Base-by-base conservation (phyloP, 352 stramenopile genomes). In the Blastocystis sp. region DNA sequence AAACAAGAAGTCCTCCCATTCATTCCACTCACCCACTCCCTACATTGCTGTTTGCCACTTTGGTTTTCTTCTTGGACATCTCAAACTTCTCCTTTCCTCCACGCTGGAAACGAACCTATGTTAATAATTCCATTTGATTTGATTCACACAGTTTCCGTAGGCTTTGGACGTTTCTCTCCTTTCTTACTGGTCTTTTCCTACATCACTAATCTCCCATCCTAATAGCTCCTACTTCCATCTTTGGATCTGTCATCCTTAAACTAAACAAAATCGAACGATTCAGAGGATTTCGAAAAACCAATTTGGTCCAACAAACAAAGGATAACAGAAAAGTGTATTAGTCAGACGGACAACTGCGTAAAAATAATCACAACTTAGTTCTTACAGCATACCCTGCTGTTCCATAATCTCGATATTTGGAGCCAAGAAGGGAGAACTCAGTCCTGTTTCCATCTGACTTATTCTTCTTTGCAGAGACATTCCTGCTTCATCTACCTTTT, bases 351-450 rank as follows among this genome's bases (percentile, higher is more conserved):
- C 13, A 33, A 70, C 13, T 22, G 33, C 68, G 59, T 24, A 79
- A 79, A 79, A n/a, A 22, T 33, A 15, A n/a, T 22, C 24, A 57
- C 44, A 78, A 27, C 66, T 48, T 48, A 48, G 3, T 48, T 9
- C 6, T 30, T 84, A 84, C 1, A 84, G 27, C 73, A 84, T 84
- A 33, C 73, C 73, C 33, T 84, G 57, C 53, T 84, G 73, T 48
- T 84, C 73, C 73, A 84, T 84, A 44, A 68, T 68, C 73, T 84
- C 73, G 24, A 84, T 84, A 42, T 84, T 84, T 30, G 44, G 73
- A 15, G 73, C 73, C 15, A 84, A 44, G 51, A 84, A 84, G 17
- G 73, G 73, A 33, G 73, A 84, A 42, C 73, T 84, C 73, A 84
- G 54, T 30, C 53, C 73, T 13, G 73, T 84, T 57, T 84, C 73